A percentile compares a stretch with the other conserved stretches of the same genome.
Conservation (phyloP, 768 basidiomycete genomes). For the Nidularia pulvinata region DNA sequence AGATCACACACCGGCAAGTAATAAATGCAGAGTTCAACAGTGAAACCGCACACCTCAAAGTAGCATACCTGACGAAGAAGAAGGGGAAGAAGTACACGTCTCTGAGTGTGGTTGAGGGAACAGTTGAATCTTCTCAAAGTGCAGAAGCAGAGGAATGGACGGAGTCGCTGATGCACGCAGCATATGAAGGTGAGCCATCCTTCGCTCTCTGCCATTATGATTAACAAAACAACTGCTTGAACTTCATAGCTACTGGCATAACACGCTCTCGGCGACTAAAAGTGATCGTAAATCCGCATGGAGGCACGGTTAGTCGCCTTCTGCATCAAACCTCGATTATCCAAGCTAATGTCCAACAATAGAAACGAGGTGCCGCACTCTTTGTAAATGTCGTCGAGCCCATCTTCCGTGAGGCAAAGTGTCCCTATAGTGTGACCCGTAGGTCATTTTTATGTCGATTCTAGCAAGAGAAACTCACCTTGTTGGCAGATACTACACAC, state of each 20-base stretch:
- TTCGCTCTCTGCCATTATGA: not conserved
- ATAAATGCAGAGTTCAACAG: conserved; percentile 45
- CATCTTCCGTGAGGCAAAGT: conserved; percentile 67
- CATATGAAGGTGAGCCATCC: conserved; percentile 58
- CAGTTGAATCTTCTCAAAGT: conserved; percentile 22
- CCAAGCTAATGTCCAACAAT: conserved; percentile 1
- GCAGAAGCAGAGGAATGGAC: conserved; percentile 50
- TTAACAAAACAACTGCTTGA: not conserved
- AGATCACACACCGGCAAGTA: conserved; percentile 43
- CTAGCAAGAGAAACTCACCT: conserved; percentile 1
- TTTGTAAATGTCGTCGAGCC: conserved; percentile 68
- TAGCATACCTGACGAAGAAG: conserved; percentile 51
- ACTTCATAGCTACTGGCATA: conserved; percentile 37
- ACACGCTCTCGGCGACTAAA: conserved; percentile 56
- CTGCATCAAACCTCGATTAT: conserved; percentile 1
- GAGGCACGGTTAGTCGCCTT: conserved; percentile 62
- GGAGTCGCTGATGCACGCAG: conserved; percentile 46
- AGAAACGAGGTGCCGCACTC: conserved; percentile 63
- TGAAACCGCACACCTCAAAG: conserved; percentile 30
- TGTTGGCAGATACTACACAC: conserved; percentile 56
- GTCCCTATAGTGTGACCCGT: conserved; percentile 64
- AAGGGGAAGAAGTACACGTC: conserved; percentile 33
- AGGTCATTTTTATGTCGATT: conserved; percentile 15
- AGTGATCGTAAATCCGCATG: conserved; percentile 77
- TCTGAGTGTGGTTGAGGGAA: conserved; percentile 43